Base-by-base conservation (phyloP, 345 rosid species). In the Cardiospermum halicacabum region DNA sequence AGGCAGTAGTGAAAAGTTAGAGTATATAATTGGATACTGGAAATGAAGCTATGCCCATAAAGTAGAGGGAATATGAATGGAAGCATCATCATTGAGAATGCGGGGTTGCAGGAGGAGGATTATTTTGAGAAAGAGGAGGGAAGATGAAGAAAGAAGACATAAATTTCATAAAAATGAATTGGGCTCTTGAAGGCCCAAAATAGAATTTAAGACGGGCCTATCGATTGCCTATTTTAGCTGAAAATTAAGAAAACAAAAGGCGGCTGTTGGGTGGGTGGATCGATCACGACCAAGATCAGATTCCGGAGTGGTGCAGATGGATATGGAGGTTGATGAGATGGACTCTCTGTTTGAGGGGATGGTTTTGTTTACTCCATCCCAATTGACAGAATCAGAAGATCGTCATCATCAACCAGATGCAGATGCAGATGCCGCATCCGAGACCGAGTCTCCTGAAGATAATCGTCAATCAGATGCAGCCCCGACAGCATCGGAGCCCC, bases 331-430 rank as follows among this genome's bases (percentile, higher is more conserved):
- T 10, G 87, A 72, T 57, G 84, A 84, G 12, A 76, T 86, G 84
- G 95, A 85, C 58, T 91, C 97, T 0, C 78, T 92, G 51, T 92
- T 92, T 74, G 96, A 92, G 59, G 98, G 96, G 50, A 92, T 92
- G 98, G 92, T 77, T 9, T 74, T 92, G 62, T 77, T 87, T 50
- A 69, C 89, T 2, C 94, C 89, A 42, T 70, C 85, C 53, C 89
- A 82, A 56, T 56, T 83, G 57, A 25, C 58, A 48, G 50, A 45
- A 40, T 19, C 24, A 25, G 11, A 13, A 22, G 32, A 26, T 53
- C 63, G 30, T 27, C 18, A 25, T 58, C 65, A 36, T n/a, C n/a
- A 31, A 72, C 77, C 8, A 47, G 55, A 51, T 62, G 67, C 34
- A 65, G 54, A 31, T 66, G 15, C 61, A 18, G 56, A 24, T 47